A percentile compares a stretch with the other conserved stretches of the same genome.
phyloP scores from a whole-genome alignment of 306 rosid species.

The Lotus japonicus region DNA sequence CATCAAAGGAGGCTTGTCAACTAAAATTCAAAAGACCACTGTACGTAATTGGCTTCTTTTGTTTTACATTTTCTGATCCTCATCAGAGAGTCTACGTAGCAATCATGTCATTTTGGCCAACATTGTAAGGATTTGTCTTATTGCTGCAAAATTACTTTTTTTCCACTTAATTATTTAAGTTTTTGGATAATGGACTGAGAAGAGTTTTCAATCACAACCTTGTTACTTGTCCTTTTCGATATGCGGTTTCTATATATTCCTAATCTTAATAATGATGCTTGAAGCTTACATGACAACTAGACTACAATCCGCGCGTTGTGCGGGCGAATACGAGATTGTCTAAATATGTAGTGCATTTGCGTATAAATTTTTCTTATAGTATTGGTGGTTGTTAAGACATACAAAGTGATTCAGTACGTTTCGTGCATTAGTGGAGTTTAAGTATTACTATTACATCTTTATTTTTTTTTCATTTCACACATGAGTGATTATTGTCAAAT shows the following conservation, averaged over 20 bases:
- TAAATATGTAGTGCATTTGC: no score
- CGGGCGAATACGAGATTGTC: no score
- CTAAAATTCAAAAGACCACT: conserved; percentile 15
- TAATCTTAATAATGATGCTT: conserved; percentile 16
- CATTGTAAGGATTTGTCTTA: conserved; percentile 26
- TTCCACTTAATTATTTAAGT: neutral
- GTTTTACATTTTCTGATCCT: neutral
- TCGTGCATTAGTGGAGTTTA: no score
- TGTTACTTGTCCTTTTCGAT: neutral
- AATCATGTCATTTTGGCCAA: conserved; percentile 19
- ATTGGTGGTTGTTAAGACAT: no score
- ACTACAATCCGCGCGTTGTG: no score
- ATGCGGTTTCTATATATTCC: neutral
- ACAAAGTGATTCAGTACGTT: no score
- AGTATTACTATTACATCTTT: no score
- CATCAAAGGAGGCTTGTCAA: neutral
- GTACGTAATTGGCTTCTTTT: neutral
- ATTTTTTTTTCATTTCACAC: no score
- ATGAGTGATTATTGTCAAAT: no score
- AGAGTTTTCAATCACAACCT: neutral
- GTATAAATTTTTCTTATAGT: no score
- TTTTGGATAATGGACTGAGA: conserved; percentile 20
- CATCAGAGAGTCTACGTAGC: neutral
- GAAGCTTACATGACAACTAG: conserved; percentile 5
- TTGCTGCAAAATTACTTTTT: neutral